Base-by-base conservation (phyloP, 2,329 filamentous ascomycete species). In the Teratosphaeria pseudoeucalypti region DNA sequence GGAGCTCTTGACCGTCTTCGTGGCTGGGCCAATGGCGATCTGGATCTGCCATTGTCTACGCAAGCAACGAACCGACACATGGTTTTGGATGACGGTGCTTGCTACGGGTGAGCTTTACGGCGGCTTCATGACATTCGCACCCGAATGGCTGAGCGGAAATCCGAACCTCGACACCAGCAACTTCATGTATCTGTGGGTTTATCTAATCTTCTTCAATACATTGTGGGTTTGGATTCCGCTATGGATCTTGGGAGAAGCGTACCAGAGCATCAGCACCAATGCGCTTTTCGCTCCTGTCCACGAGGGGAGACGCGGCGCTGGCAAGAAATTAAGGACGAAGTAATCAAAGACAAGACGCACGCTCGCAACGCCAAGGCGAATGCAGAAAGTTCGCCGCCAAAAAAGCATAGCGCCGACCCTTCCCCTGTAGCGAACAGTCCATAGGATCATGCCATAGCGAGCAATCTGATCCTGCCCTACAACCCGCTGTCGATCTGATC, bases 51-150 rank as follows among this genome's bases (percentile, higher is more conserved):
- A 81, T 66, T 67, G 65, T 43, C 34, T 73, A 12, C 67, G 69
- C 55, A 75, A 69, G 71, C 68, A 65, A 56, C 65, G 69, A 49
- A 63, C 65, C 2, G 74, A 73, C 49, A 69, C 79, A 37, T 82
- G 80, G 80, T 81, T 85, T 65, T 80, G 81, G 72, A 82, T 83
- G 69, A 74, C 77, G 26, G 75, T 82, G 14, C 71, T 86, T 52
- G 84, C 83, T 11, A 85, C 82, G n/a, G 83, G 76, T 11, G 84
- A 87, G 71, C 72, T 87, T 52, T 86, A 86, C 72, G 84, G 84
- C 62, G 79, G 79, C 29, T 85, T 81, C 69, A 85, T 86, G 82
- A 86, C 84, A 0, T 86, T 86, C 70, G 80, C 79, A 49, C 84
- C 84, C 37, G 84, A 87, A 69, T 86, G 83, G 84, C 70, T 87